Evolutionary conservation across 345 rosid genomes (phyloP), one percentile per base, ranked within the genome.

Genomic region (Syzygium aromaticum): DNA sequence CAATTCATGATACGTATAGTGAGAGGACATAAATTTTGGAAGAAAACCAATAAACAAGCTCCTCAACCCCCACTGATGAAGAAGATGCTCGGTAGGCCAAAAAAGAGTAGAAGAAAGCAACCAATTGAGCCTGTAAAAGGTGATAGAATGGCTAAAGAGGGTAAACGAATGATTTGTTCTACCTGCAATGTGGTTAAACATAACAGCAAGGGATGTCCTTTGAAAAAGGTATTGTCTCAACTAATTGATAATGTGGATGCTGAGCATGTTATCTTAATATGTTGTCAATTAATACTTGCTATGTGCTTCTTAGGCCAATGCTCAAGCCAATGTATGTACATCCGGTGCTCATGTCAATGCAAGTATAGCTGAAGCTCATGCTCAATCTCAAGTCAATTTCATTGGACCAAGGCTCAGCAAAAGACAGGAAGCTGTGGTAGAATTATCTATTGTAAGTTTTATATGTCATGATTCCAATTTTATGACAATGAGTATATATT

Each of bases 321-420:
- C 19, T 61, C 0, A 1, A 0, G 30, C 7, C 30, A 57, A 25
- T 57, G 7, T 57, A 57, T 57, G 3, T 57, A 57, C 14, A 57
- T 57, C 15, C 3, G 25, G 12, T 57, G 7, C 28, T 25, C 3
- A 11, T 27, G 7, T 14, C 6, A 57, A 57, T 59, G 64, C 1
- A 59, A 11, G 14, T 27, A 59, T 3, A 59, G 0, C 0, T 59
- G 0, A 59, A 59, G 7, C 61, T 56, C 12, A 56, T 56, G n/a
- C n/a, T 56, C 12, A 22, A 56, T 56, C 61, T 56, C 11, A 22
- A 43, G 22, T 4, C 33, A 63, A 28, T 28, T 64, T 22, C 11
- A 17, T 4, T 15, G 0, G 40, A 63, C 7, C 40, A 28, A 63
- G 10, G 21, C 11, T 8, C 0, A 0, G 4, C 28, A 63, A 15